These are phyloP conservation scores for Nannochloropsis granulata DNA, from an alignment of 108 stramenopile genomes.

Conservation along the genomic window DNA sequence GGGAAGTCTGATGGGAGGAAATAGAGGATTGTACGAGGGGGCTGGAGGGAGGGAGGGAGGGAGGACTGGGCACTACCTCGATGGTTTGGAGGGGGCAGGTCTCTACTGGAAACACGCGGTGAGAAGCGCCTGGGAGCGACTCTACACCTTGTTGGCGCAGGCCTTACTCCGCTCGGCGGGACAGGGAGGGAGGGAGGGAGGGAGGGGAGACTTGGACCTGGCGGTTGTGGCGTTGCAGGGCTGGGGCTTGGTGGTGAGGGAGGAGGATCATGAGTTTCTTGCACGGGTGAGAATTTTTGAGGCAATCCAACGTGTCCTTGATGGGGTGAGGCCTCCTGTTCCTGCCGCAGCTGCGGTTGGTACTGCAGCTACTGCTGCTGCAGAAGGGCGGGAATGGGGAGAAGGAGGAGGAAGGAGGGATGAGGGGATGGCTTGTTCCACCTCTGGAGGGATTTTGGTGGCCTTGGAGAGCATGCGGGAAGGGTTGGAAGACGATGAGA, in stretches of 20 bases:
- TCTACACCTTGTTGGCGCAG: conserved; percentile 1
- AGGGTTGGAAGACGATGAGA: neutral
- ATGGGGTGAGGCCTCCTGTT: neutral
- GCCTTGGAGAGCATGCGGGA: neutral
- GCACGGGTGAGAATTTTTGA: conserved; percentile 27
- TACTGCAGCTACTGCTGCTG: neutral
- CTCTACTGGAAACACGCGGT: neutral
- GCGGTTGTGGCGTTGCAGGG: conserved; percentile 1
- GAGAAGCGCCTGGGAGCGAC: neutral
- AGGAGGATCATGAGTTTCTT: conserved; percentile 27
- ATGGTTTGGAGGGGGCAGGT: neutral
- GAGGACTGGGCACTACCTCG: neutral
- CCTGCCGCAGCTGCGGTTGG: neutral
- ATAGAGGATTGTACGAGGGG: neutral
- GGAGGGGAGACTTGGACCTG: neutral
- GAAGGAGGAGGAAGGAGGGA: neutral
- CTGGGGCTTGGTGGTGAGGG: neutral
- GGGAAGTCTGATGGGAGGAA: neutral
- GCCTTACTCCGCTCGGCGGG: neutral
- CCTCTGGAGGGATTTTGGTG: neutral
- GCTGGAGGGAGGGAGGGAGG: neutral
- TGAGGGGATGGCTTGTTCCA: neutral
- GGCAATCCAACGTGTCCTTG: neutral
- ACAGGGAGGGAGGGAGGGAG: neutral
- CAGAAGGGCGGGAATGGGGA: neutral